These are phyloP conservation scores for Hawksworthiomyces lignivorus DNA, from an alignment of 2,329 filamentous ascomycete species.

Conservation along the genomic window DNA sequence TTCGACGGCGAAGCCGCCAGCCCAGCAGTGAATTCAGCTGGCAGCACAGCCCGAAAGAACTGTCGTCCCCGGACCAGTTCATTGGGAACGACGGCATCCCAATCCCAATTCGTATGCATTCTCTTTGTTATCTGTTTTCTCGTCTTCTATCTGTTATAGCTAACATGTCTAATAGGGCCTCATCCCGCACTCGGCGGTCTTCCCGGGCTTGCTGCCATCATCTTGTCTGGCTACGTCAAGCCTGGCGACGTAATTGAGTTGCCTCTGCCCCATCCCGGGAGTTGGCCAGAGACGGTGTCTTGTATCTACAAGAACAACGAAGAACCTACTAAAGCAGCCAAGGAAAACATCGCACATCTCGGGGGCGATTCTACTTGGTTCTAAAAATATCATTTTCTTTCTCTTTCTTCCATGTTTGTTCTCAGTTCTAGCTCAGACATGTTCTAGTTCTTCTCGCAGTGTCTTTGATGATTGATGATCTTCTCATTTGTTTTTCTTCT, in stretches of 20 bases:
- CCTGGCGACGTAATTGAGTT: constrained; percentile 49
- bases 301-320: constrained; percentile 47
- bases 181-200: constrained; percentile 40
- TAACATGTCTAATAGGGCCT: constrained; percentile 33
- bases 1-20: not conserved
- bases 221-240: constrained; percentile 44
- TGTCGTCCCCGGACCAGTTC: constrained; percentile 4
- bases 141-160: not conserved
- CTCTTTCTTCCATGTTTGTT: not conserved
- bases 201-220: constrained; percentile 46
- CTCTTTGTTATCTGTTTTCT: not conserved
- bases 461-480: too few relatives aligned
- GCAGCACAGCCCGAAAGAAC: constrained; percentile 5
- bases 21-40: not conserved
- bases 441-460: too few relatives aligned
- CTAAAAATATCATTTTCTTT: not conserved
- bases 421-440: not conserved
- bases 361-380: constrained; percentile 33
- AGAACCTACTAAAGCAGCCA: constrained; percentile 36
- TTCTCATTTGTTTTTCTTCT: too few relatives aligned
- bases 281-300: constrained; percentile 47
- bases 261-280: constrained; percentile 48
- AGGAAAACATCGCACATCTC: constrained; percentile 46
- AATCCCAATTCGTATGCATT: constrained; percentile 39
- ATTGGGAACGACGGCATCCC: constrained; percentile 18